Base-by-base conservation (phyloP, 176 grass and related monocot genomes). In the Lolium perenne region DNA sequence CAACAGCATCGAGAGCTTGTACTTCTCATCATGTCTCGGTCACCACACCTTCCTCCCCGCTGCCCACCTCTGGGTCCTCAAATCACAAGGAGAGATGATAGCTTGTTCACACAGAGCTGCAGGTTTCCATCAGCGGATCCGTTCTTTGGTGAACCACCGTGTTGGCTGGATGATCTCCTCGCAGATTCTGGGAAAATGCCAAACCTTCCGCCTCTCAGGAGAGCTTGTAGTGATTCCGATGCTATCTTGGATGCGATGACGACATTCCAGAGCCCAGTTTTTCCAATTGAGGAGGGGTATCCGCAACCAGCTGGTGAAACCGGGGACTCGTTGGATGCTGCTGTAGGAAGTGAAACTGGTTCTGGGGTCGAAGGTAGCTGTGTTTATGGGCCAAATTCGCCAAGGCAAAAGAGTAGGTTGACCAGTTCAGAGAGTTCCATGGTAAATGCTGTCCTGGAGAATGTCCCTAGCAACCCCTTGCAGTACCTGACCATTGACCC, bases 381-480 rank as follows among this genome's bases (percentile, higher is more conserved):
- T 81, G 73, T 96, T 60, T 99, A 99, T 71, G 97, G 97, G 8
- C 97, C 97, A 14, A 99, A 99, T 90, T 99, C 94, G 0, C 97
- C 97, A 16, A 94, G 94, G 25, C 94, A 99, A 78, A 99, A 94
- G 47, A 86, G 79, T 88, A 87, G 81, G 60, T 49, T 99, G 58
- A 94, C 84, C 25, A 88, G 77, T 86, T 94, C 88, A 23, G 97
- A 99, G 88, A 94, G 90, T 73, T 93, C 89, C 49, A 94, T 99
- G 78, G 92, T 99, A 53, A 90, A 92, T 82, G 89, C 97, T 85
- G 85, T 99, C 43, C 76, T 99, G 46, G 85, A 99, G 89, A 94
- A 94, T 90, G 85, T 91, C 59, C 94, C 94, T 64, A 85, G 90
- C 87, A 94, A 94, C 71, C 92, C 92, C 38, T 84, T 96, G 90